Percentiles rank a stretch among this genome's conserved stretches.
Conservation (phyloP, 495 filamentous ascomycete species). For the Talaromyces ruber region DNA sequence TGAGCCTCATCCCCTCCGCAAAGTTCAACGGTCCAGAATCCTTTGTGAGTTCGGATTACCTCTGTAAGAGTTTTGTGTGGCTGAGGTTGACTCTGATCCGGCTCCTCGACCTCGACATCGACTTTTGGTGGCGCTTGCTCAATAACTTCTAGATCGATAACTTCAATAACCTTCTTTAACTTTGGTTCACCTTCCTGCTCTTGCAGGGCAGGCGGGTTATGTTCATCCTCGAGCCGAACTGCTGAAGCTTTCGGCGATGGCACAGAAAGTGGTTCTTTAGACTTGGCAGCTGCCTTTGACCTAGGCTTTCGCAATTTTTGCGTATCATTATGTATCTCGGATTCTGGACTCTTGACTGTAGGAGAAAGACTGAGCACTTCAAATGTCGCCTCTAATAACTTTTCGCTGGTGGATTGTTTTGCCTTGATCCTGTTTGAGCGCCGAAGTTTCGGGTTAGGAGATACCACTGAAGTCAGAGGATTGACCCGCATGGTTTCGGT, state of each 20-base stretch:
- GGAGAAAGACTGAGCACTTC: not conserved
- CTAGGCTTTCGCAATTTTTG: not conserved
- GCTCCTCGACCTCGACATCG: not conserved
- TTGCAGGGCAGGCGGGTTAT: not conserved
- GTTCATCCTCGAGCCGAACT: not conserved
- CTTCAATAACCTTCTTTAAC: not conserved
- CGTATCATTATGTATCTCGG: not conserved
- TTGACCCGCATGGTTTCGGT: not conserved
- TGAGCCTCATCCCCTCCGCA: not conserved
- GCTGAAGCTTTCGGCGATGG: not conserved
- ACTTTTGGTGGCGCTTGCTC: not conserved
- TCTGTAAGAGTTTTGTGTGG: not conserved
- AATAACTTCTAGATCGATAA: not conserved
- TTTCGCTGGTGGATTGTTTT: not conserved
- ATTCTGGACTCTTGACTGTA: not conserved
- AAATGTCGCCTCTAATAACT: not conserved
- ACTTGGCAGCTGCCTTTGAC: not conserved
- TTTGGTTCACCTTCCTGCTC: not conserved
- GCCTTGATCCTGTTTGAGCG: not conserved
- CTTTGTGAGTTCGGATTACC: conserved; percentile 9
- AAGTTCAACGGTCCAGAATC: conserved; percentile 26
- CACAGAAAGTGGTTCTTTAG: not conserved
- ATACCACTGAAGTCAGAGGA: not conserved
- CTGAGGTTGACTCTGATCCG: not conserved
- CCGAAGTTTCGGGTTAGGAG: not conserved